Evolutionary conservation across 2,329 filamentous ascomycete genomes (phyloP).

Genomic region (Penicillium sp.): DNA sequence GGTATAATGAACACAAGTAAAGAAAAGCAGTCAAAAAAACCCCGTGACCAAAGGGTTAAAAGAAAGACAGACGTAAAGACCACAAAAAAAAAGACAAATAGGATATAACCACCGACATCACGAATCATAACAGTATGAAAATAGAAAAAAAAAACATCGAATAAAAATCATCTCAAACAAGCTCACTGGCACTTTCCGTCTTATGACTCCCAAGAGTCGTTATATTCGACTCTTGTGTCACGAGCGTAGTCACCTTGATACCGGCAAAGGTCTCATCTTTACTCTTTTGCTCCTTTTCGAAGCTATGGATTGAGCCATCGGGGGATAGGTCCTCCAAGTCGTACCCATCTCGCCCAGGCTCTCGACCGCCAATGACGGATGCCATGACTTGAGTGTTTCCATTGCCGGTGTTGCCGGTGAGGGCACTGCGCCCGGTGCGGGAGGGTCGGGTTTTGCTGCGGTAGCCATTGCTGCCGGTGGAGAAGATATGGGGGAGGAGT

Average conservation of each 20-base stretch:
- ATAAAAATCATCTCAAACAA: conserved; percentile 22
- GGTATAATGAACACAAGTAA: background rate
- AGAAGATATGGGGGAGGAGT: conserved; percentile 29
- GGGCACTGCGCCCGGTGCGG: conserved; percentile 13
- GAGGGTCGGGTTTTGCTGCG: conserved; percentile 20
- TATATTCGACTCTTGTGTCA: conserved; percentile 22
- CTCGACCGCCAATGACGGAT: conserved; percentile 19
- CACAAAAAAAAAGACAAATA: background rate
- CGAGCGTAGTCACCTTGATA: conserved; percentile 31
- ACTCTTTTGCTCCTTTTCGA: background rate
- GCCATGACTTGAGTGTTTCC: conserved; percentile 19
- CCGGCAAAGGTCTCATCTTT: conserved; percentile 10
- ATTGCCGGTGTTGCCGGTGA: conserved; percentile 9
- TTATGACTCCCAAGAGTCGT: conserved; percentile 15
- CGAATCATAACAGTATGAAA: background rate
- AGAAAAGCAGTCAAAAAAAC: background rate
- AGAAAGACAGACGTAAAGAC: background rate
- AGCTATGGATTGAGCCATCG: conserved; percentile 2
- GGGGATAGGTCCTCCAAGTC: conserved; percentile 17
- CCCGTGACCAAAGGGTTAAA: background rate
- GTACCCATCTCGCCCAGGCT: conserved; percentile 3
- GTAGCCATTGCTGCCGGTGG: conserved; percentile 24
- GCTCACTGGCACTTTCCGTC: conserved; percentile 22
- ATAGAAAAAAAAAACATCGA: background rate
- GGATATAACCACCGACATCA: background rate